A percentile compares a stretch with the other conserved stretches of the same genome.
phyloP scores from a whole-genome alignment of 768 basidiomycete genomes.

The Tulasnella sp. region DNA sequence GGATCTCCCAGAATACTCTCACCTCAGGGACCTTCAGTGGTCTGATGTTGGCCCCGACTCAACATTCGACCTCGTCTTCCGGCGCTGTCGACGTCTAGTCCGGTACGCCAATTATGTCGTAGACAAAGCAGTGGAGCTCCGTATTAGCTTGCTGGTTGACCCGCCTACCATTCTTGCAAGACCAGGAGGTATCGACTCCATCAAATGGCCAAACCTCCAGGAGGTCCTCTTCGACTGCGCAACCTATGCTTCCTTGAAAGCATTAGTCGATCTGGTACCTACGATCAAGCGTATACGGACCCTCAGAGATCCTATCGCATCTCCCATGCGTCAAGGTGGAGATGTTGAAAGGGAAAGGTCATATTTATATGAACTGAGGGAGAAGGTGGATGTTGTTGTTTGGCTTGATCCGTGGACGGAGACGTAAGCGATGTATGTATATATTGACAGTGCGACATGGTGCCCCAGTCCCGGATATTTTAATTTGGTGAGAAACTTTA shows the following conservation, averaged over 20 bases:
- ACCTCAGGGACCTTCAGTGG: background rate
- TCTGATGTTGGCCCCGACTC: background rate
- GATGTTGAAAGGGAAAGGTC: too few relatives aligned
- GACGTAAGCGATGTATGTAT: too few relatives aligned
- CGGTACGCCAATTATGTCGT: background rate
- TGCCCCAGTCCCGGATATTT: too few relatives aligned
- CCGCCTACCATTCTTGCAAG: background rate
- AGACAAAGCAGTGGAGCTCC: background rate
- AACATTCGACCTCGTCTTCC: background rate
- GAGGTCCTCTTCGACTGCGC: background rate
- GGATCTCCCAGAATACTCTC: background rate
- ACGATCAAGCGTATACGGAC: background rate
- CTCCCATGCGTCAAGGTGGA: too few relatives aligned
- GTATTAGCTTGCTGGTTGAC: background rate
- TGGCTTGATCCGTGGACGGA: background rate
- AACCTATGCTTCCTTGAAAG: background rate
- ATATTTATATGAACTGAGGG: background rate
- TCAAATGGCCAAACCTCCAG: background rate
- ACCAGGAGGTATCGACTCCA: background rate
- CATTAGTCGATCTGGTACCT: background rate
- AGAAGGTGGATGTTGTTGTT: background rate
- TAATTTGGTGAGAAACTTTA: too few relatives aligned
- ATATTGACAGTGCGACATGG: too few relatives aligned
- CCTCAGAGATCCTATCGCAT: background rate
- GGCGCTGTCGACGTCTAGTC: background rate